A percentile compares a stretch with the other conserved stretches of the same genome.
Conservation (phyloP, 1,284 basidiomycete genomes). For the Trichosporon ovoides region DNA sequence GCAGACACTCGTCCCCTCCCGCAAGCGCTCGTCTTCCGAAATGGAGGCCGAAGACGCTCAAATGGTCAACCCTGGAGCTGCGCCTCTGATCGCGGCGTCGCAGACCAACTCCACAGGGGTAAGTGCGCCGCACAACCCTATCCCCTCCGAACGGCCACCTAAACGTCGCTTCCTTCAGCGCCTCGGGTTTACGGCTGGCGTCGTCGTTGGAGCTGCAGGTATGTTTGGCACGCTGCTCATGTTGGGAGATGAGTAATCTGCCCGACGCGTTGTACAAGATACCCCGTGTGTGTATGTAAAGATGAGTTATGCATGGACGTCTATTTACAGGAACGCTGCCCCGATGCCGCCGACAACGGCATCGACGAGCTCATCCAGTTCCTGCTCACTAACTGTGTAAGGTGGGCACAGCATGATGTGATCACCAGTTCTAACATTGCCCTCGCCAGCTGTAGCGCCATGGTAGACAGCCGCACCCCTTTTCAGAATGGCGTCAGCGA, state of each 20-base stretch:
- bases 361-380: constrained; percentile 21
- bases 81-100: background rate
- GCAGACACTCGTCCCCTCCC: background rate
- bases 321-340: constrained; percentile 9
- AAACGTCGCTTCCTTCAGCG: background rate
- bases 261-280: background rate
- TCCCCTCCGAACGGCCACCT: background rate
- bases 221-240: background rate
- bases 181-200: background rate
- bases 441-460: constrained; percentile 11
- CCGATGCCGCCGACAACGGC: constrained; percentile 23
- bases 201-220: background rate
- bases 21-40: background rate
- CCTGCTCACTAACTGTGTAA: constrained; percentile 30
- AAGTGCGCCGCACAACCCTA: background rate
- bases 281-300: constrained; percentile 5
- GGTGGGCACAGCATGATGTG: constrained; percentile 41
- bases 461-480: constrained; percentile 31
- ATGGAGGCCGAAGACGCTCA: background rate
- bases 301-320: background rate
- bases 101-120: background rate
- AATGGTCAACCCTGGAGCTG: background rate
- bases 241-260: background rate
- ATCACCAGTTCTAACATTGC: constrained; percentile 21
- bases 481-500: constrained; percentile 26